Conservation (phyloP, 2,329 filamentous ascomycete species). For the Fusarium transvaalense region DNA sequence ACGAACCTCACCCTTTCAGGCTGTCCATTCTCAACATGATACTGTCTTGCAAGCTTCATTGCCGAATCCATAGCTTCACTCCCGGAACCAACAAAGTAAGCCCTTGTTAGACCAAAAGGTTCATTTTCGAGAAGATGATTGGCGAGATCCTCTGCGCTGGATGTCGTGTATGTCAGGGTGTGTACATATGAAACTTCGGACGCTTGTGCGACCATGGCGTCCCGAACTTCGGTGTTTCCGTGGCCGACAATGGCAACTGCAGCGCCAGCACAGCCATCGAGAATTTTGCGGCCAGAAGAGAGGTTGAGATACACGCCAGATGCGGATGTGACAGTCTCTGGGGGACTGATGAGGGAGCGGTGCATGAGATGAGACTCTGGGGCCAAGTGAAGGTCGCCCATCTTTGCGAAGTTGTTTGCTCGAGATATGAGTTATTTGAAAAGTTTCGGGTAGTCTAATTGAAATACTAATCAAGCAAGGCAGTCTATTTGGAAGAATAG, state of each 20-base stretch:
- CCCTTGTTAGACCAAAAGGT: constrained; percentile 53
- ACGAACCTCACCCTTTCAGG: constrained; percentile 56
- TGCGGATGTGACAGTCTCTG: constrained; percentile 58
- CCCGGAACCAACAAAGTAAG: constrained; percentile 53
- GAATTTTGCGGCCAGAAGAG: constrained; percentile 57
- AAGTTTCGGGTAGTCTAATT: fast-evolving
- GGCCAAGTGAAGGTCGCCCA: constrained; percentile 11
- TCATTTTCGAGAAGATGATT: constrained; percentile 56
- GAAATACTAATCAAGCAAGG: fast-evolving
- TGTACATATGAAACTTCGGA: constrained; percentile 64
- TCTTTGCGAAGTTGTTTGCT: background rate
- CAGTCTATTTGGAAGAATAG: fast-evolving
- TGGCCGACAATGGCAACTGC: constrained; percentile 71
- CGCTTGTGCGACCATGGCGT: constrained; percentile 71
- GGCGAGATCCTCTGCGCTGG: constrained; percentile 59
- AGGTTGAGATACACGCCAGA: constrained; percentile 54
- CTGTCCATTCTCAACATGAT: constrained; percentile 57
- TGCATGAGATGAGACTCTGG: constrained; percentile 49
- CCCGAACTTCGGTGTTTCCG: constrained; percentile 69
- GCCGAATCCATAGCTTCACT: constrained; percentile 61
- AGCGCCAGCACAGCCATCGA: constrained; percentile 80
- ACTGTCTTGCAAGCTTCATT: constrained; percentile 64
- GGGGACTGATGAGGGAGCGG: constrained; percentile 50
- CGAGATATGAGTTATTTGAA: fast-evolving
- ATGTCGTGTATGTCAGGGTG: constrained; percentile 58